Conservation (phyloP, 495 filamentous ascomycete genomes). For the Annulohypoxylon moriforme region DNA sequence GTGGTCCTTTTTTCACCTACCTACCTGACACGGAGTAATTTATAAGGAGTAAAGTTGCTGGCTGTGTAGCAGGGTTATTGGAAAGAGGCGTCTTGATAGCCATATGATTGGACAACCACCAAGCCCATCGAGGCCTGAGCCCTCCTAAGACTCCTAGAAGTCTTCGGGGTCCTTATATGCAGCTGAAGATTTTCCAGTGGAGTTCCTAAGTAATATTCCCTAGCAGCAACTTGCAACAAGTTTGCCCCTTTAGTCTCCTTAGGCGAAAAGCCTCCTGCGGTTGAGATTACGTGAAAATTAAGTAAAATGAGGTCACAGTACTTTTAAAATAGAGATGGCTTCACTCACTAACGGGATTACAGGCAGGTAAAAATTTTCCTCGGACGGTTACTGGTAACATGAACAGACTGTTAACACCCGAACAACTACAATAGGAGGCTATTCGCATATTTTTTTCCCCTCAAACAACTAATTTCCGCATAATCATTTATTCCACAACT, state of each 20-base stretch:
- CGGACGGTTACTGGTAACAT: not conserved
- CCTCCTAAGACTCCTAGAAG: not conserved
- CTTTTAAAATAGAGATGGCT: too few species aligned
- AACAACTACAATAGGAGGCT: too few species aligned
- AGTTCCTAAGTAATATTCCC: not conserved
- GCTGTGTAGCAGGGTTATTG: too few species aligned
- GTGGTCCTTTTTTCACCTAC: too few species aligned
- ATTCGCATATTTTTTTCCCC: too few species aligned
- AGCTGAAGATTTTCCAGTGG: not conserved
- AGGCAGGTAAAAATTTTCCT: too few species aligned
- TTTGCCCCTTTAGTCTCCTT: not conserved
- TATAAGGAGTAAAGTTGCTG: not conserved
- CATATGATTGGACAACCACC: not conserved
- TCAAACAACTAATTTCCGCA: too few species aligned
- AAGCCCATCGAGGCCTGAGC: not conserved
- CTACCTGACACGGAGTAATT: not conserved
- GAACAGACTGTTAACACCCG: too few species aligned
- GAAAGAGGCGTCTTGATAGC: not conserved
- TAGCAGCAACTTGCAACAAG: not conserved
- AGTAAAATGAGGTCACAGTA: too few species aligned
- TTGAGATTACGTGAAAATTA: not conserved
- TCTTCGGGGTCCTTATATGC: not conserved
- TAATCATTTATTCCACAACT: too few species aligned
- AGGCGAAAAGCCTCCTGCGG: not conserved
- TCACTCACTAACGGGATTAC: not conserved